These are phyloP conservation scores for Onygenales sp. DNA, from an alignment of 2,329 filamentous ascomycete species.

Conservation along the genomic window DNA sequence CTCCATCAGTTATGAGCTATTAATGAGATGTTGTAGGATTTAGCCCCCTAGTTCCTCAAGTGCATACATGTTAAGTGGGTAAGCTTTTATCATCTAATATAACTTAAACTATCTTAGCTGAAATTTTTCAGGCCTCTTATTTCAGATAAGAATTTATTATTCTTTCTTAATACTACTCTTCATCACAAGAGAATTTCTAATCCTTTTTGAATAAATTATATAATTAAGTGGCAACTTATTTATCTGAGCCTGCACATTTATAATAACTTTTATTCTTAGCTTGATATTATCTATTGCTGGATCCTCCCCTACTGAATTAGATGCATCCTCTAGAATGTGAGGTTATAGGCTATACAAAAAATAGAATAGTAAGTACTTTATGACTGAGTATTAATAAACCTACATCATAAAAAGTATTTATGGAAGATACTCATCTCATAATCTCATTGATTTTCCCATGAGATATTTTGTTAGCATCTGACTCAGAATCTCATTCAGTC, in stretches of 20 bases:
- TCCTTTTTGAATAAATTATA: accelerated
- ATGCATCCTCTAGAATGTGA: background rate
- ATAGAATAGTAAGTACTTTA: no score
- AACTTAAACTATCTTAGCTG: no score
- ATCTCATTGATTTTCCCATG: background rate
- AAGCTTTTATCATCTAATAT: no score
- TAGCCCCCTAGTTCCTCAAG: no score
- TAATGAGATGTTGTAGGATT: no score
- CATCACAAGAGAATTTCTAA: no score
- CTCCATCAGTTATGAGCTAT: no score
- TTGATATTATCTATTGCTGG: accelerated
- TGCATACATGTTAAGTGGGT: no score
- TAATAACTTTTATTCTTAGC: no score
- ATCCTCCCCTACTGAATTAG: background rate
- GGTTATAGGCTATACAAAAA: background rate
- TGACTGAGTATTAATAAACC: background rate
- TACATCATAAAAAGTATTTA: background rate
- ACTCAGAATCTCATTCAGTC: background rate
- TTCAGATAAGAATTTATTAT: accelerated
- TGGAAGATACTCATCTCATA: background rate
- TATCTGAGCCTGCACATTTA: accelerated
- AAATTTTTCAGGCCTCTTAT: no score
- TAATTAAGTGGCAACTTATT: no score
- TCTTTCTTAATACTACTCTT: no score
- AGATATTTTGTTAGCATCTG: background rate